Base-by-base conservation (phyloP, 2,329 filamentous ascomycete genomes). In the Didymella keratinophila region DNA sequence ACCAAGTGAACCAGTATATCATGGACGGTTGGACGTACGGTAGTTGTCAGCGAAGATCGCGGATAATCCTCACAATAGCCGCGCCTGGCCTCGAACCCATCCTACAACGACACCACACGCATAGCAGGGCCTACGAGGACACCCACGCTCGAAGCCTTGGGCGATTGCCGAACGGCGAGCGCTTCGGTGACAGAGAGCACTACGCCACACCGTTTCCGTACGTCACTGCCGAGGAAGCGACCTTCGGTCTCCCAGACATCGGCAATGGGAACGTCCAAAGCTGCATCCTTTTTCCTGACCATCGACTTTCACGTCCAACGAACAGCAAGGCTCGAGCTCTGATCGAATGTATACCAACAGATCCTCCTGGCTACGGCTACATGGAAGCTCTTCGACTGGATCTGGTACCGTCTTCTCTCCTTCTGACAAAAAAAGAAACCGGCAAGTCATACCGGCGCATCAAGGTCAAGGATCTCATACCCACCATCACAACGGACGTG, bases 31-130 rank as follows among this genome's bases (percentile, higher is more conserved):
- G 89, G 81, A 85, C 84, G 0, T 86, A 84, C 62, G 89, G 90
- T 1, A 86, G 87, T 2, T 78, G 86, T 0, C 91, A 95, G 69
- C 79, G 77, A 3, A 84, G 92, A 4, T 84, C 82, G 3, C 82
- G 92, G 7, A 79, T 94, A 0, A 92, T 96, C 59, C 81, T 95
- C 1, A 80, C 84, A 2, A 89, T 93, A 60, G 85, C 90, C 0
- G 89, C 89, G 0, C 89, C 91, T 0, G 88, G 87, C 0, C 76
- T 85, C 3, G 74, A 71, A 1, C 83, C 89, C 0, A 85, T 90
- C 0, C 70, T 76, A 0, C 78, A 81, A 2, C 90, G 89, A 0
- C 62, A 74, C 0, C 79, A 84, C 0, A 90, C 89, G 0, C 90
- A 94, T 69, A 84, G 84, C 0, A 86, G 89, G 56, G 85, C 85